These are phyloP conservation scores for Oenanthe javanica DNA, from an alignment of 140 eudicot genomes.

Conservation along the genomic window DNA sequence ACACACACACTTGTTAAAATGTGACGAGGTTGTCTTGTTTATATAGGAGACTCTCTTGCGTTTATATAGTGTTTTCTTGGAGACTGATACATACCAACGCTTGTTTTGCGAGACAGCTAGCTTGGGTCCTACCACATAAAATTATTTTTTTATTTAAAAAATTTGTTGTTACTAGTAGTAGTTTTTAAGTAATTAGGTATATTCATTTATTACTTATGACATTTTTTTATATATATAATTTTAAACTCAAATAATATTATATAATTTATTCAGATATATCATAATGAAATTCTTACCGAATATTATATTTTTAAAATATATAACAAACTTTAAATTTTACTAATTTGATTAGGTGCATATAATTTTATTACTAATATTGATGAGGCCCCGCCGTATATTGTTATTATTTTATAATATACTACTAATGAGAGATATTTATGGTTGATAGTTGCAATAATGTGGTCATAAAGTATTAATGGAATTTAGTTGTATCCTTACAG, in stretches of 20 bases:
- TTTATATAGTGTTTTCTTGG: conserved; percentile 3
- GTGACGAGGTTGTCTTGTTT: conserved; percentile 9
- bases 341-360: too few relatives aligned
- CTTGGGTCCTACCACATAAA: not conserved
- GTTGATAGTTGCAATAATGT: not conserved
- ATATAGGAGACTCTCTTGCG: not conserved
- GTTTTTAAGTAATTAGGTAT: not conserved
- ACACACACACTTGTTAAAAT: not conserved
- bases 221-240: too few relatives aligned
- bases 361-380: too few relatives aligned
- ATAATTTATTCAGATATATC: too few relatives aligned
- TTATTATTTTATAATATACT: too few relatives aligned
- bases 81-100: not conserved
- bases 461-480: not conserved
- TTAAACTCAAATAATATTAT: too few relatives aligned
- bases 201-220: not conserved
- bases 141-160: too few relatives aligned
- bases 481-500: not conserved
- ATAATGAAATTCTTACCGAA: too few relatives aligned
- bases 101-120: conserved; percentile 3
- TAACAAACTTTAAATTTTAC: too few relatives aligned
- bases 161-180: too few relatives aligned
- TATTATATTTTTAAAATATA: too few relatives aligned
- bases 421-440: not conserved
- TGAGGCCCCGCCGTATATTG: too few relatives aligned